Conservation (phyloP, 2,329 filamentous ascomycete species). For the Macrophomina tecta region DNA sequence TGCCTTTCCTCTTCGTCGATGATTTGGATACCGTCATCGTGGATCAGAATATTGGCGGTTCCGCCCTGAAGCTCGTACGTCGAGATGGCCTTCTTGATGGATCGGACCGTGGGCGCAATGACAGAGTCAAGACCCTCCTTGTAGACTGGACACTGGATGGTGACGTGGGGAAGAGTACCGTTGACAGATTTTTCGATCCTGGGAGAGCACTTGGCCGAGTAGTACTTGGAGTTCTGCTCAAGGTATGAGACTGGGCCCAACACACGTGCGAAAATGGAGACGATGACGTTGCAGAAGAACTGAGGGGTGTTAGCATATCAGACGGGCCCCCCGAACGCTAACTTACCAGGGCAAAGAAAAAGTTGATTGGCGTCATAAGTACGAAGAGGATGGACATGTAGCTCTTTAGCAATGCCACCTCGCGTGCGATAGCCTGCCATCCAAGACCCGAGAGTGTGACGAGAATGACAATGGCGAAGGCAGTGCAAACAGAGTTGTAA, state of each 20-base stretch:
- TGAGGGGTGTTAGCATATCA: slow-evolving; percentile 33
- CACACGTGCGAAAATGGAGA: slow-evolving; percentile 76
- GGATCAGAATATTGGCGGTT: slow-evolving; percentile 70
- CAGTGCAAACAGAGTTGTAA: slow-evolving; percentile 72
- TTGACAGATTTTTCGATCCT: slow-evolving; percentile 58
- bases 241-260: slow-evolving; percentile 78
- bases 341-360: slow-evolving; percentile 74
- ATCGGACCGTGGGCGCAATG: slow-evolving; percentile 27
- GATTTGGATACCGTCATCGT: slow-evolving; percentile 72
- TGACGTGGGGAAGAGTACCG: slow-evolving; percentile 68
- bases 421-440: slow-evolving; percentile 71
- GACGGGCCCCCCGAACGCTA: neutral
- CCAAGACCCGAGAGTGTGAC: slow-evolving; percentile 71
- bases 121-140: slow-evolving; percentile 77
- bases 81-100: slow-evolving; percentile 56
- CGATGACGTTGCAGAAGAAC: slow-evolving; percentile 80
- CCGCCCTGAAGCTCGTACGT: slow-evolving; percentile 64
- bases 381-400: slow-evolving; percentile 70
- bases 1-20: slow-evolving; percentile 55
- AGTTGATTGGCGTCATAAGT: slow-evolving; percentile 70
- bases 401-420: slow-evolving; percentile 68
- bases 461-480: slow-evolving; percentile 69
- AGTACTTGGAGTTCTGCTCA: slow-evolving; percentile 79
- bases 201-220: slow-evolving; percentile 73
- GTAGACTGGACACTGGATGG: slow-evolving; percentile 85